Conservation (phyloP, 108 stramenopile species). For the Discostella stelligeroides region DNA sequence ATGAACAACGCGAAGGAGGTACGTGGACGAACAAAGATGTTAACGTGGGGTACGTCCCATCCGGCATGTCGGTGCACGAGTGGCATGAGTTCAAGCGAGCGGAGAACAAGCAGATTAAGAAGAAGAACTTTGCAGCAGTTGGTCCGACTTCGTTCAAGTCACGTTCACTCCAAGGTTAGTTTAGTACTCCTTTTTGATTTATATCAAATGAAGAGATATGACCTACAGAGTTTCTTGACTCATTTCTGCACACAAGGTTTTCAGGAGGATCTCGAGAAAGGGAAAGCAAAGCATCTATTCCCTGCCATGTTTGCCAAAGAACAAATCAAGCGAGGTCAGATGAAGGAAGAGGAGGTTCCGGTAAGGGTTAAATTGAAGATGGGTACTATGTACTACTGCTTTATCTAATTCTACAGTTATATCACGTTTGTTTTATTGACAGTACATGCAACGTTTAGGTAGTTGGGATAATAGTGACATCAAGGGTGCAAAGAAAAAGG, state of each 20-base stretch:
- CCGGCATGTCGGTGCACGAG: constrained; percentile 34
- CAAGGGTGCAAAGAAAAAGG: constrained; percentile 58
- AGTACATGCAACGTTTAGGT: constrained; percentile 61
- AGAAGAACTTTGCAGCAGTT: constrained; percentile 24
- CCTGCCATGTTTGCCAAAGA: constrained; percentile 29
- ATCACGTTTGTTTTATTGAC: not conserved
- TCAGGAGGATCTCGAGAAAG: constrained; percentile 44
- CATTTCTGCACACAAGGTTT: constrained; percentile 11
- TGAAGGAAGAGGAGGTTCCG: constrained; percentile 38
- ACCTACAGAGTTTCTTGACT: no score
- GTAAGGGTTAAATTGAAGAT: constrained; percentile 4
- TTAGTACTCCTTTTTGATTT: not conserved
- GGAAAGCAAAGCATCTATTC: constrained; percentile 41
- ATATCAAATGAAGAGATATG: no score
- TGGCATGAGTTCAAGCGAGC: constrained; percentile 33
- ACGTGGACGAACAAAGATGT: constrained; percentile 27
- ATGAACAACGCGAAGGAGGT: constrained; percentile 34
- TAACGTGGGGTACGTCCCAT: constrained; percentile 35
- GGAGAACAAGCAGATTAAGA: constrained; percentile 14
- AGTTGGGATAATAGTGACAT: constrained; percentile 75
- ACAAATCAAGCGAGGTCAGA: constrained; percentile 13
- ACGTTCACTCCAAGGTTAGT: constrained; percentile 24
- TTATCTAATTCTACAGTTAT: not conserved
- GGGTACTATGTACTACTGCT: not conserved
- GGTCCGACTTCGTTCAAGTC: constrained; percentile 42